Conservation (phyloP, 768 basidiomycete genomes). For the Panus rudis region DNA sequence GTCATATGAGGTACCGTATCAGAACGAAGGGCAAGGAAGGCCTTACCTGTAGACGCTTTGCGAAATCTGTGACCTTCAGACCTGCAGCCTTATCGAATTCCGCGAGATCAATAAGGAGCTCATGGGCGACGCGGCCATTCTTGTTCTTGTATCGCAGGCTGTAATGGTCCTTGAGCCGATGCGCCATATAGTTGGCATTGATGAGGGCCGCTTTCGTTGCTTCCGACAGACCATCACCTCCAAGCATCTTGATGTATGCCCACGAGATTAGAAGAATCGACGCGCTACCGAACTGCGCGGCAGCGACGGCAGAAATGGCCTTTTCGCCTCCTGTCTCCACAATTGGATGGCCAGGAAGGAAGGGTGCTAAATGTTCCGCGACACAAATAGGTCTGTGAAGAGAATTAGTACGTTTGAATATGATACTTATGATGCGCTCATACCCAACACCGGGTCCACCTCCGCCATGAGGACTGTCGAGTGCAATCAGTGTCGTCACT, state of each 20-base stretch:
- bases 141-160: conserved; percentile 83
- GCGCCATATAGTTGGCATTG: conserved; percentile 96
- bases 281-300: conserved; percentile 90
- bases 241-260: conserved; percentile 99
- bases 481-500: neutral
- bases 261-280: conserved; percentile 95
- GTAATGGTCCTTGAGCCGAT: conserved; percentile 78
- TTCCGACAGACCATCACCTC: conserved; percentile 80
- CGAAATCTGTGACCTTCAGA: conserved; percentile 91
- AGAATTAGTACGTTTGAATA: conserved; percentile 4
- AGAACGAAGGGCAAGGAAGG: neutral
- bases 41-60: conserved; percentile 83
- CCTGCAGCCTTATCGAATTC: conserved; percentile 91
- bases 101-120: conserved; percentile 88
- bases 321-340: conserved; percentile 57
- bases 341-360: conserved; percentile 85
- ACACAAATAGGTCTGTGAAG: conserved; percentile 78
- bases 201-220: conserved; percentile 85
- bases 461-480: conserved; percentile 82
- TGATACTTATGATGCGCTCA: conserved; percentile 15
- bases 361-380: conserved; percentile 87
- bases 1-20: neutral
- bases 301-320: conserved; percentile 83
- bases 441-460: conserved; percentile 95
- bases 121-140: conserved; percentile 92